Evolutionary conservation across 306 rosid species (phyloP), one percentile per base, ranked within the genome.

Genomic region (Cucurbita moschata): DNA sequence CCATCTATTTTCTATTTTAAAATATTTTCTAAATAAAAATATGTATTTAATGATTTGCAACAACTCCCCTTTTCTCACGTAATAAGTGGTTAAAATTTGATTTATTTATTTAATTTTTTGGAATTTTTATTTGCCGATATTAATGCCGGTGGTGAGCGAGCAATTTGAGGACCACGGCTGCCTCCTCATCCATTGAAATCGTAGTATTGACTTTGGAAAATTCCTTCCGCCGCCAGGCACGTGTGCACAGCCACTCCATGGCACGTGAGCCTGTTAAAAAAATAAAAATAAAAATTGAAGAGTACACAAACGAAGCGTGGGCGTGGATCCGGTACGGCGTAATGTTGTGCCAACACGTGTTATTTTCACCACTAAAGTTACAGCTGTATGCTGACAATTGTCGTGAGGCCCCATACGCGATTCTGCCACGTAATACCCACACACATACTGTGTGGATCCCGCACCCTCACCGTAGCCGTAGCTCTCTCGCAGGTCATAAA

Each of bases 371-470:
- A 13, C 39, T 40, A 23, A 46, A 13, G 55, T 47, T 68, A 68
- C 73, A 69, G 73, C 73, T 69, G 73, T 69, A 13, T 1, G 57
- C 56, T 47, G 73, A 69, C 73, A 47, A 4, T 47, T 69, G 73
- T 49, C 58, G 73, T 49, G 4, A 68, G 3, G 12, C 51, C 56
- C 73, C 58, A 68, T 5, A 68, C 73, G 14, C 73, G 73, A 69
- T 49, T 49, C 23, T 69, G 73, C 73, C 73, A 69, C 73, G 73
- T 69, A 21, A 13, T 16, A 15, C 13, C 19, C n/a, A 46, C 13
- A 65, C 30, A 3, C 53, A 10, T 11, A 68, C 72, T 19, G 56
- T 7, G 56, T 67, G 39, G 21, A 60, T 12, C 38, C 53, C n/a
- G 12, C 18, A 7, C 43, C 21, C 56, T 46, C n/a, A 42, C 18